Evolutionary conservation across 108 stramenopile genomes (phyloP).

Genomic region (Fragilariopsis cylindrus): DNA sequence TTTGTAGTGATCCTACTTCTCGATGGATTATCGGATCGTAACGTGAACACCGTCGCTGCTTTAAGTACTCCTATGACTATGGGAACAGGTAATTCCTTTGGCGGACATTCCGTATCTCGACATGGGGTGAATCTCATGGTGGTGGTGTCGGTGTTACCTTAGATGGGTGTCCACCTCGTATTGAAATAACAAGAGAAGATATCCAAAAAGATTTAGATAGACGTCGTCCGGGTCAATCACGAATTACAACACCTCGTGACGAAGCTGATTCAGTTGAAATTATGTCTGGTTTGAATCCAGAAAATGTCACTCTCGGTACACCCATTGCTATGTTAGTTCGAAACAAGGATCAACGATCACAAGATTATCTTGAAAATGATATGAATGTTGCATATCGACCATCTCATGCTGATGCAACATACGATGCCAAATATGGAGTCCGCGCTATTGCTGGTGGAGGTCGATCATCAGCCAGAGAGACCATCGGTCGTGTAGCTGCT

Average conservation of each 20-base stretch:
- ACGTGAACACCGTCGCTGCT: not conserved
- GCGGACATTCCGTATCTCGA: conserved; percentile 96
- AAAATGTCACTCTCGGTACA: conserved; percentile 92
- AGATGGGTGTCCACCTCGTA: conserved; percentile 96
- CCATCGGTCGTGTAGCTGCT: conserved; percentile 98
- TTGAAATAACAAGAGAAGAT: conserved; percentile 86
- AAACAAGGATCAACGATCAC: conserved; percentile 89
- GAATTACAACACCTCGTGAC: conserved; percentile 97
- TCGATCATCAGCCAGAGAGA: conserved; percentile 94
- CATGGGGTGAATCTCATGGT: conserved; percentile 99
- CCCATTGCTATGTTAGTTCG: conserved; percentile 97
- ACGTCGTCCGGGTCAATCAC: conserved; percentile 89
- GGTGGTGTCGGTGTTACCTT: conserved; percentile 95
- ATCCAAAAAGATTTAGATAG: conserved; percentile 95
- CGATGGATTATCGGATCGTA: not conserved
- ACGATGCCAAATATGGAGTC: conserved; percentile 98
- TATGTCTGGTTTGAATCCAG: conserved; percentile 85
- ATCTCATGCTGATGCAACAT: conserved; percentile 97
- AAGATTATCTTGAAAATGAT: conserved; percentile 96
- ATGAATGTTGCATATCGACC: conserved; percentile 97
- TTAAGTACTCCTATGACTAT: conserved; percentile 53
- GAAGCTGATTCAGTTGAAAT: conserved; percentile 97
- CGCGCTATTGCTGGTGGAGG: conserved; percentile 98
- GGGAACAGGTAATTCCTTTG: conserved; percentile 95
- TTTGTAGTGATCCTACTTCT: not conserved